A percentile compares a stretch with the other conserved stretches of the same genome.
phyloP scores from a whole-genome alignment of 208 protist genomes.

The Trypanosomatidae sp. region DNA sequence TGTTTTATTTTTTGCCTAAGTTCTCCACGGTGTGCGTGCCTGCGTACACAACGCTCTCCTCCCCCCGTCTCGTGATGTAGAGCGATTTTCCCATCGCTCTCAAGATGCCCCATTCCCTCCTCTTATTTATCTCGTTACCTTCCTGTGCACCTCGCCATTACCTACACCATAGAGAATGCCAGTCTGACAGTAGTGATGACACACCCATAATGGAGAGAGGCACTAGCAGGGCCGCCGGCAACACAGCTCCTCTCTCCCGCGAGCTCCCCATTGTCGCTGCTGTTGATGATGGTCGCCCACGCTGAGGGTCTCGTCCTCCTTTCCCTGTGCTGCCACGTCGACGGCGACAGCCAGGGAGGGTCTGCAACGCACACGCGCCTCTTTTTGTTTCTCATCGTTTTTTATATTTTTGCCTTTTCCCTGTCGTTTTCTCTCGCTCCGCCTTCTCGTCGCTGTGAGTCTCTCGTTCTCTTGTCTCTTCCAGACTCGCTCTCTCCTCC shows the following conservation, averaged over 20 bases:
- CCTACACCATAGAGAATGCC: conserved; percentile 2
- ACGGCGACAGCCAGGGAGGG: not conserved
- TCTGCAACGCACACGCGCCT: not conserved
- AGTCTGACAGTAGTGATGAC: not conserved
- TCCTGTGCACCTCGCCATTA: not conserved
- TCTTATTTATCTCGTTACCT: not conserved
- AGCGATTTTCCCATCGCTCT: no score
- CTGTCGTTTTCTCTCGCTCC: not conserved
- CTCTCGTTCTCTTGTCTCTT: not conserved
- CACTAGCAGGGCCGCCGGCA: not conserved
- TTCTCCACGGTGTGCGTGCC: not conserved
- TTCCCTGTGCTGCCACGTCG: not conserved
- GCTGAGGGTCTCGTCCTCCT: not conserved
- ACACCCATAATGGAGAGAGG: not conserved
- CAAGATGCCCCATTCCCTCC: not conserved
- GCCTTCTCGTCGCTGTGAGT: not conserved
- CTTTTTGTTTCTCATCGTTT: not conserved
- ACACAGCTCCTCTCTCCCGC: not conserved
- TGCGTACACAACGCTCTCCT: not conserved
- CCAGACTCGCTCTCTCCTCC: not conserved
- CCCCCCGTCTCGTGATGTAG: not conserved
- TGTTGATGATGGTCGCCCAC: not conserved
- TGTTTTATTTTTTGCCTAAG: not conserved
- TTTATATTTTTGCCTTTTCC: not conserved
- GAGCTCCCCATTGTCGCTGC: not conserved